Base-by-base conservation (phyloP, 768 basidiomycete genomes). In the Lentinula detonsa region DNA sequence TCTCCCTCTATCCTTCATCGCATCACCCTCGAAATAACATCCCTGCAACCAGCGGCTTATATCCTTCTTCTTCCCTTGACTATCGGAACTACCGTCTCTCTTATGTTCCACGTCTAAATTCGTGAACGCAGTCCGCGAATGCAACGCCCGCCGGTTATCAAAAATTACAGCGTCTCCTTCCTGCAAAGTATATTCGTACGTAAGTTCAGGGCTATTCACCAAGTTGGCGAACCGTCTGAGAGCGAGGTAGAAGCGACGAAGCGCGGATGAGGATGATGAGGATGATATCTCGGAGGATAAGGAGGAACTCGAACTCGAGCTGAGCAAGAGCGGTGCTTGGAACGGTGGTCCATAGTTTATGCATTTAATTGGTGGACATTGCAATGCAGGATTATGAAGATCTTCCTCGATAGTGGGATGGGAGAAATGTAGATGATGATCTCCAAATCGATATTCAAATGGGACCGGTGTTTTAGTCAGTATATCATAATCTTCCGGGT, bases 341-440 rank as follows among this genome's bases (percentile, higher is more conserved):
- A 98, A 98, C 0, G 95, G 95, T 0, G 96, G 96, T 1, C 91
- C 89, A 72, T 96, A 98, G 74, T 95, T 98, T 68, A 98, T 82
- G 62, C 88, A 81, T 48, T 75, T 73, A 65, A 96, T 80, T 8
- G 67, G 60, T 8, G 67, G 68, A 28, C 65, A 68, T 40, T 56
- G 53, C 28, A 63, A 51, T 11, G 59, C 37, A 31, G 64, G 45
- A 28, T 69, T 60, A 23, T 67, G 2, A 56, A 61, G 58, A 31
- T 66, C 57, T 15, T 76, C 74, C 64, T 91, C 82, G 69, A 97
- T 87, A 2, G 92, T 90, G 1, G 87, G 85, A 68, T 93, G 94
- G 21, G 79, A 71, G 58, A 78, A 71, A 65, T 88, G 84, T 4
- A 95, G 80, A 70, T 92, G 90, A 66, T 98, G 91, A 0, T 87